These are phyloP conservation scores for Phlebiopsis gigantea DNA, from an alignment of 768 basidiomycete species.

Conservation along the genomic window DNA sequence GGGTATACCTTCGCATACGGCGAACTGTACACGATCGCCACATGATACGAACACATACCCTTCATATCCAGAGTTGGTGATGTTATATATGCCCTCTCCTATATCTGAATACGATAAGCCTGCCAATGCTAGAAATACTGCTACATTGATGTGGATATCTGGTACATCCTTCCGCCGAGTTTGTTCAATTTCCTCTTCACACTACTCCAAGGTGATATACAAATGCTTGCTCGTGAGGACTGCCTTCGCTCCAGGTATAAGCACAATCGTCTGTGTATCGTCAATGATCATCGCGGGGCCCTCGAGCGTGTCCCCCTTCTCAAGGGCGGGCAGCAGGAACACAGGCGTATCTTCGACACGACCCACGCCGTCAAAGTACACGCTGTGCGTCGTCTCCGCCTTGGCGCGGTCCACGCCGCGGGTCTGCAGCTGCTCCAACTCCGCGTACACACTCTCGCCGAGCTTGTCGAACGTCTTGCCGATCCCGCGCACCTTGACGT, in stretches of 20 bases:
- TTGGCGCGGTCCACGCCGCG: constrained; percentile 33
- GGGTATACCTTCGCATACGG: no score
- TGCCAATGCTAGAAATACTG: background rate
- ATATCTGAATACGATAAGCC: background rate
- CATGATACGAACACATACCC: no score
- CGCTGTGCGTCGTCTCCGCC: constrained; percentile 53
- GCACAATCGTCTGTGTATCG: constrained; percentile 89
- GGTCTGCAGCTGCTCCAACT: constrained; percentile 52
- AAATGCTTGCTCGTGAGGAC: constrained; percentile 67
- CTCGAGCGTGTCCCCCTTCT: constrained; percentile 62
- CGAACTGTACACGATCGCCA: no score
- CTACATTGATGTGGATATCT: no score
- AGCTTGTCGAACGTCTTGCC: constrained; percentile 86
- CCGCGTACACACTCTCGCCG: constrained; percentile 73
- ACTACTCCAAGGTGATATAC: constrained; percentile 39
- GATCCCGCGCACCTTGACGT: constrained; percentile 88
- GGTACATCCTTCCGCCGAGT: background rate
- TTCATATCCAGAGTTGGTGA: no score
- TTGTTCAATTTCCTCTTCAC: background rate
- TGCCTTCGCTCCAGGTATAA: constrained; percentile 69
- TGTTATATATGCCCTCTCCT: no score
- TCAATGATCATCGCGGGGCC: constrained; percentile 96
- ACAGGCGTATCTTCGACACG: constrained; percentile 78
- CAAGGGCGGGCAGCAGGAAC: constrained; percentile 60
- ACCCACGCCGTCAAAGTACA: constrained; percentile 81